Evolutionary conservation across 257 asterid species (phyloP).

Genomic region (Oldenlandia corymbosa): DNA sequence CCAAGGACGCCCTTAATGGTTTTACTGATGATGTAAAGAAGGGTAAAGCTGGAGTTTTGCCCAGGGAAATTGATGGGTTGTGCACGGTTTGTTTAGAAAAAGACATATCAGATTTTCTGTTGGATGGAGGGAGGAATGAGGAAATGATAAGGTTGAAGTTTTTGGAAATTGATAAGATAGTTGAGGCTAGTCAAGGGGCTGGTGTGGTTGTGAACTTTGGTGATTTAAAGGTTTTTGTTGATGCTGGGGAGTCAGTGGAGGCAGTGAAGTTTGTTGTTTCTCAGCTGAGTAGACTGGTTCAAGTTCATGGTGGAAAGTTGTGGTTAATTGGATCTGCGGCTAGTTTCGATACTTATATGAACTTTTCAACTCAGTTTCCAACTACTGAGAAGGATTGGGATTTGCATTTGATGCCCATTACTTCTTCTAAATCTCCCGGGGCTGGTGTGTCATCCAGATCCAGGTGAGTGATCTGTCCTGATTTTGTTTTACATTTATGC

Average conservation of each 20-base stretch:
- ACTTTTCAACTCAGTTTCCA: constrained; percentile 52
- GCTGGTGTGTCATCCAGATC: constrained; percentile 56
- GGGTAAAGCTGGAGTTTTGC: constrained; percentile 45
- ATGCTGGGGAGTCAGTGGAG: constrained; percentile 34
- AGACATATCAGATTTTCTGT: constrained; percentile 49
- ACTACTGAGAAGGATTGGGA: constrained; percentile 64
- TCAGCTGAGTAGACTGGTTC: constrained; percentile 47
- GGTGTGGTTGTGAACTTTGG: constrained; percentile 63
- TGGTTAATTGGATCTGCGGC: constrained; percentile 69
- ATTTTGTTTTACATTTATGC: neutral
- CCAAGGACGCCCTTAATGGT: constrained; percentile 41
- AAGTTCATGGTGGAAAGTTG: constrained; percentile 37
- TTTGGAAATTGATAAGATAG: constrained; percentile 39
- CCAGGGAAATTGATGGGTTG: constrained; percentile 50
- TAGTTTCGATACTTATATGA: constrained; percentile 48
- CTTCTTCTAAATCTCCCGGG: constrained; percentile 34
- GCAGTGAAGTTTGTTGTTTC: constrained; percentile 39
- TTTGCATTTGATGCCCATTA: constrained; percentile 76
- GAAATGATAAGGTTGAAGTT: constrained; percentile 45
- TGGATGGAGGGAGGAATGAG: constrained; percentile 31
- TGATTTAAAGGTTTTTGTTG: constrained; percentile 54
- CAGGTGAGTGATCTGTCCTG: constrained; percentile 27
- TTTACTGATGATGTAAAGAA: constrained; percentile 45
- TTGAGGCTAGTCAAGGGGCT: constrained; percentile 34
- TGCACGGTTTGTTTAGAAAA: constrained; percentile 41